Conservation (phyloP, 768 basidiomycete genomes). For the Rhodocollybia butyracea region DNA sequence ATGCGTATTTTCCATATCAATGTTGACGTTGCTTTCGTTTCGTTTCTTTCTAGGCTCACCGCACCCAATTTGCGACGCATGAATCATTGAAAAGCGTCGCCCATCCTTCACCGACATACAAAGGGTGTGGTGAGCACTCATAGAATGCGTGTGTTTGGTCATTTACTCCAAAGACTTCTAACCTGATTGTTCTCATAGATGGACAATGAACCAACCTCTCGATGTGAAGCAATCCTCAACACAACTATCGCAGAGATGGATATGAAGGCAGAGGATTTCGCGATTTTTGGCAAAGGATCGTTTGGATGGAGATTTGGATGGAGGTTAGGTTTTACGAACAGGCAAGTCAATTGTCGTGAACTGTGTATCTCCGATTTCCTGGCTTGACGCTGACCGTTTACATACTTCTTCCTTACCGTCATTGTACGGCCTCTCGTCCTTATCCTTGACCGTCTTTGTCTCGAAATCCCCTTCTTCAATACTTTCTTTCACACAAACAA, state of each 20-base stretch:
- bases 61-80: slow-evolving; percentile 70
- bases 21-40: slow-evolving; percentile 3
- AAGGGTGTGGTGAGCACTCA: slow-evolving; percentile 79
- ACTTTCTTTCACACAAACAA: slow-evolving; percentile 37
- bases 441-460: neutral
- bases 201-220: slow-evolving; percentile 61
- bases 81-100: slow-evolving; percentile 74
- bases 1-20: neutral
- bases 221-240: slow-evolving; percentile 83
- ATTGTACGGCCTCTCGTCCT: too few species aligned
- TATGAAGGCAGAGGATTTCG: slow-evolving; percentile 69
- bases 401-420: too few species aligned
- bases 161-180: neutral
- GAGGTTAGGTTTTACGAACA: slow-evolving; percentile 78
- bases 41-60: slow-evolving; percentile 55
- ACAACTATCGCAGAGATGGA: slow-evolving; percentile 89
- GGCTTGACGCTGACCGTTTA: neutral
- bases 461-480: neutral
- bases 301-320: slow-evolving; percentile 72
- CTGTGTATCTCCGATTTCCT: neutral
- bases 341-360: slow-evolving; percentile 34
- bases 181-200: slow-evolving; percentile 30
- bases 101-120: slow-evolving; percentile 71
- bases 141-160: slow-evolving; percentile 30
- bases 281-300: slow-evolving; percentile 56